Evolutionary conservation across 78 protist species (phyloP), one percentile per base, ranked within the genome.

Genomic region (Tieghemostelium lacteum): DNA sequence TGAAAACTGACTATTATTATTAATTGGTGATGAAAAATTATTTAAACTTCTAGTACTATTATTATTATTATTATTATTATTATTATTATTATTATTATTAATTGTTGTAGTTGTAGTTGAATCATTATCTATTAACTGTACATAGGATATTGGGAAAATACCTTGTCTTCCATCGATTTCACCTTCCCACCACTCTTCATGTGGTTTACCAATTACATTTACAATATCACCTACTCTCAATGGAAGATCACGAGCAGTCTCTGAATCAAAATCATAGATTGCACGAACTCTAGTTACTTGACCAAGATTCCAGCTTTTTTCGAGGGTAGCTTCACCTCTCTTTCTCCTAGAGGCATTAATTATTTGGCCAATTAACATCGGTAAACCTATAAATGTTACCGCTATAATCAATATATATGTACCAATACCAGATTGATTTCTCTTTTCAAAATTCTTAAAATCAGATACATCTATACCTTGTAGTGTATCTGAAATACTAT

Each of bases 181-280:
- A 6, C 95, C 95, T 28, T 83, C 76, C 95, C 95, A 92, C 95
- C 95, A 92, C 16, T 83, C 91, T 8, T 77, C 85, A 31, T 80
- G 75, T 34, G 78, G 85, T 66, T 86, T 86, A 24, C 70, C 78
- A 24, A 74, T 36, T 16, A 89, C 83, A 65, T 58, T 89, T 20
- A 89, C 39, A 37, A 89, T 66, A 50, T 86, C 92, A 42, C 92
- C 92, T 24, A 40, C 74, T 22, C 74, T 66, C 12, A 78, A 16
- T 55, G 87, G 75, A 1, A 78, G 54, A 28, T 78, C 87, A 40
- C 85, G 65, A 28, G 63, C 49, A n/a, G 91, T 58, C 37, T 83
- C 78, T 10, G 91, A 45, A 29, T 83, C 67, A 42, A 69, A 83
- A 22, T 83, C 78, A 34, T 69, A 69, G 4, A 83, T 58, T 12